A percentile compares a stretch with the other conserved stretches of the same genome.
Conservation (phyloP, 176 grass and related monocot species). For the Aegilops speltoides region DNA sequence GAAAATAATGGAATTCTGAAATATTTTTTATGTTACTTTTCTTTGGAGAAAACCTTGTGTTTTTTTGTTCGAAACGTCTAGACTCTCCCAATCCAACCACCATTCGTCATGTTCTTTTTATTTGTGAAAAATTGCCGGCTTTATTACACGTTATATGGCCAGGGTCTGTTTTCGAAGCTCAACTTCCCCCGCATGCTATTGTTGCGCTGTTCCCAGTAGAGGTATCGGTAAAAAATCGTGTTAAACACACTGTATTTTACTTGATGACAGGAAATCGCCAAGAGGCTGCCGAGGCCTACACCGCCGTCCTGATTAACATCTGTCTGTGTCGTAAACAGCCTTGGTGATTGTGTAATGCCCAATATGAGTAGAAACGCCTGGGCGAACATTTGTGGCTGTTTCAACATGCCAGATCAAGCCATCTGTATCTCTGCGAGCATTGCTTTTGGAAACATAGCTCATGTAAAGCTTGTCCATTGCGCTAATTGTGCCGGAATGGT, state of each 20-base stretch:
- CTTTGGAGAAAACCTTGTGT: background rate
- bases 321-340: too few relatives aligned
- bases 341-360: conserved; percentile 11
- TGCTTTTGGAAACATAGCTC: conserved; percentile 12
- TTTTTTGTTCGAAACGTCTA: background rate
- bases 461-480: background rate
- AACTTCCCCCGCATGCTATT: background rate
- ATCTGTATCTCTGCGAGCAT: background rate
- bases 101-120: background rate
- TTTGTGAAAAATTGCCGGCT: background rate
- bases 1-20: background rate
- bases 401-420: conserved; percentile 1
- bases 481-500: background rate
- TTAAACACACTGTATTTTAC: background rate
- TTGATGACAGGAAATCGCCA: conserved; percentile 33
- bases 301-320: conserved; percentile 18
- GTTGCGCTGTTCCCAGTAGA: background rate
- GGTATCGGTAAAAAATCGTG: background rate
- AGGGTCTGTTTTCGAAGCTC: background rate
- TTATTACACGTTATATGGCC: background rate
- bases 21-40: background rate
- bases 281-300: conserved; percentile 37
- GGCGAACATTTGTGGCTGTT: background rate
- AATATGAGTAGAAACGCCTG: conserved; percentile 10
- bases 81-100: conserved; percentile 3